Evolutionary conservation across 345 rosid genomes (phyloP), one percentile per base, ranked within the genome.

Genomic region (Corchorus olitorius): DNA sequence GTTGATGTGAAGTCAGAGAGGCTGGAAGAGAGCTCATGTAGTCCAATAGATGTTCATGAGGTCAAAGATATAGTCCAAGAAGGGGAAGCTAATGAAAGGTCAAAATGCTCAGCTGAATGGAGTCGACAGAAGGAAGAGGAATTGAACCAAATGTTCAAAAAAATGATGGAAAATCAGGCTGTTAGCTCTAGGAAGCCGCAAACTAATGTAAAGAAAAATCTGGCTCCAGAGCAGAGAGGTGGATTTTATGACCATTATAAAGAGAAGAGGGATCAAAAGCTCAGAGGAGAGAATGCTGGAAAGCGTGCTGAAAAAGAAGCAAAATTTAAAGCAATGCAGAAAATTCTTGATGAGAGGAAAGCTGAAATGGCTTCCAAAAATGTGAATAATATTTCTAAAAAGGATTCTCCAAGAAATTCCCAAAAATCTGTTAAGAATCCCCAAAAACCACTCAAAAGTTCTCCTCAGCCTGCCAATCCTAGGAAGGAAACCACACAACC

Each of bases 211-310:
- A 81, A 39, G 63, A 78, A 81, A 72, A 81, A 77, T 50, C 78
- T 49, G 37, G 70, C 81, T 20, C 77, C 81, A 49, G 88, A 85
- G 78, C 82, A 86, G 64, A 85, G 88, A 76, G 89, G 88, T 78
- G 89, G 90, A 20, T 87, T 85, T 70, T 88, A 88, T 75, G 85
- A 85, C 59, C 84, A 82, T 75, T 88, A 87, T 85, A 87, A 79
- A 81, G 88, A 86, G 80, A 88, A 82, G 83, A 81, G 92, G 74
- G 87, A 88, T 78, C 84, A 84, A 77, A 90, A 88, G 74, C 84
- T 90, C 75, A 76, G 83, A 84, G 92, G 88, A 73, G 87, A 85
- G 82, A 82, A 84, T 83, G 81, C 85, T 61, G 81, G 84, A 53
- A 83, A 81, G 76, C 74, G 81, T 75, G 89, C 86, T 20, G 86